Evolutionary conservation across 2,329 filamentous ascomycete genomes (phyloP).

Genomic region (Sarocladium oryzae): DNA sequence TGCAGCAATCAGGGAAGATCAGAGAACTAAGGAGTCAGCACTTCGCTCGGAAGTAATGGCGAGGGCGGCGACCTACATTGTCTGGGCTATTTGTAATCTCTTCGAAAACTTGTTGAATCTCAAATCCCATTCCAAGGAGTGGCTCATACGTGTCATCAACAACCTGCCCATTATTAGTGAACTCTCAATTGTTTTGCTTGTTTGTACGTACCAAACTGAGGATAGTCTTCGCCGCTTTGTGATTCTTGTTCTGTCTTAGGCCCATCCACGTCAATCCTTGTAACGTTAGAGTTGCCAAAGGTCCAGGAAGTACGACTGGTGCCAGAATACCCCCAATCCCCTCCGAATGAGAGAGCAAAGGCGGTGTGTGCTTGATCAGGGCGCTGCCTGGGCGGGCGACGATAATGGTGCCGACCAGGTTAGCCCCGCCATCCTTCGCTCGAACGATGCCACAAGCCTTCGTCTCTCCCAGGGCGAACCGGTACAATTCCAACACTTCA

Average conservation of each 20-base stretch:
- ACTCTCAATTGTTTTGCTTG: neutral
- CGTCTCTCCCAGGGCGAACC: conserved; percentile 63
- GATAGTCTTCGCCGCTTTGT: conserved; percentile 66
- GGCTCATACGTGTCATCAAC: conserved; percentile 66
- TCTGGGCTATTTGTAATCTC: conserved; percentile 64
- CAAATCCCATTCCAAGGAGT: conserved; percentile 73
- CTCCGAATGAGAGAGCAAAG: conserved; percentile 53
- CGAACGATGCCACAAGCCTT: conserved; percentile 75
- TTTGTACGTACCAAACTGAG: conserved; percentile 66
- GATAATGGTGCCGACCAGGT: conserved; percentile 71
- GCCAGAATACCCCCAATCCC: conserved; percentile 71
- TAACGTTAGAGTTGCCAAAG: conserved; percentile 61
- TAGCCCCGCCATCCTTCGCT: conserved; percentile 62
- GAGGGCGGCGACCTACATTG: conserved; percentile 44
- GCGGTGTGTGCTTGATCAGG: conserved; percentile 63
- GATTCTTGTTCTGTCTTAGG: conserved; percentile 73
- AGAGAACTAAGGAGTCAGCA: neutral
- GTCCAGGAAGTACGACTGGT: conserved; percentile 64
- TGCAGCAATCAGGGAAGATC: neutral
- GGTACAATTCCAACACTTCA: conserved; percentile 75
- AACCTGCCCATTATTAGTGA: conserved; percentile 39
- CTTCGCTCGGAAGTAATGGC: conserved; percentile 23
- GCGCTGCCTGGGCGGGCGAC: conserved; percentile 66
- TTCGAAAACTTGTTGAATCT: conserved; percentile 72
- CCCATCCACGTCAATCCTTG: conserved; percentile 77